These are phyloP conservation scores for Cercospora canescens DNA, from an alignment of 2,329 filamentous ascomycete genomes.

Conservation along the genomic window DNA sequence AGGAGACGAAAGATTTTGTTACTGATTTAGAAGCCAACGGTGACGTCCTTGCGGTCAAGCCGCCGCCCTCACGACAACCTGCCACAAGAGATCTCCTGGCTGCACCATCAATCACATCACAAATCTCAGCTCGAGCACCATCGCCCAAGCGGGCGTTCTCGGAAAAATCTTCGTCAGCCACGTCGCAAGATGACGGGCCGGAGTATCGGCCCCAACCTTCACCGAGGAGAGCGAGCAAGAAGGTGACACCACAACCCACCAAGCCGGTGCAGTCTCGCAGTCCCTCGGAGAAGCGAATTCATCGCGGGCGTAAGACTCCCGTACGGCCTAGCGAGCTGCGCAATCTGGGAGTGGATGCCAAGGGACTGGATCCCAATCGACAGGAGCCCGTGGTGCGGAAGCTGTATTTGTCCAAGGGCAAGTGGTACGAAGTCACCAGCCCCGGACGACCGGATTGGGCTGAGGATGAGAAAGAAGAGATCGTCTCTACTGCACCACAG, in stretches of 20 bases:
- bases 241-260: neutral
- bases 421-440: conserved; percentile 21
- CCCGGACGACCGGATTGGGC: conserved; percentile 19
- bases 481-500: neutral
- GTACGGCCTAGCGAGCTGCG: conserved; percentile 3
- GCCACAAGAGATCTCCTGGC: neutral
- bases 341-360: conserved; percentile 5
- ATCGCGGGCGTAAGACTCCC: neutral
- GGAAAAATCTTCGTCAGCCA: neutral
- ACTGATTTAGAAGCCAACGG: neutral
- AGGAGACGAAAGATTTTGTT: neutral
- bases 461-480: conserved; percentile 16
- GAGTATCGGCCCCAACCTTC: neutral
- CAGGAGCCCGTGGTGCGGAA: conserved; percentile 14
- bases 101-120: neutral
- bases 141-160: conserved; percentile 9
- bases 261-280: neutral
- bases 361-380: conserved; percentile 17
- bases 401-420: conserved; percentile 14
- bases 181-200: neutral
- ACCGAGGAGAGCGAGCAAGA: neutral
- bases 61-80: neutral
- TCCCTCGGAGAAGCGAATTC: neutral
- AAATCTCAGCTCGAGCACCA: neutral
- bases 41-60: conserved; percentile 7